These are phyloP conservation scores for Blastobotrys buckinghamii DNA, from an alignment of 1,139 yeast species.

Conservation along the genomic window DNA sequence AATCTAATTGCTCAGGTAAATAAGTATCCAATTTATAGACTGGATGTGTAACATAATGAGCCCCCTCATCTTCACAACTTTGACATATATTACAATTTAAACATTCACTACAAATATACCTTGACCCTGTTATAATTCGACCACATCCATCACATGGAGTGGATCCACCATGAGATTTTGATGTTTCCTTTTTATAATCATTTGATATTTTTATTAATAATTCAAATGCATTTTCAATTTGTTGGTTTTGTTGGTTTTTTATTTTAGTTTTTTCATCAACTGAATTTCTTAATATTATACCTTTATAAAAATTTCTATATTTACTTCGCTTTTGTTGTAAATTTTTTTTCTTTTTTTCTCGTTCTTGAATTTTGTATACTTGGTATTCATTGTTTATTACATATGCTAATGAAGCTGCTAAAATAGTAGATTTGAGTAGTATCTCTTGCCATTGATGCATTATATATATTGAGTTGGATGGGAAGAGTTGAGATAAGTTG, in stretches of 20 bases:
- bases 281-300: not conserved
- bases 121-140: slow-evolving; percentile 13
- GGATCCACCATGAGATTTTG: slow-evolving; percentile 9
- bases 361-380: no score
- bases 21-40: slow-evolving; percentile 19
- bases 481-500: no score
- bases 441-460: no score
- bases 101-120: slow-evolving; percentile 21
- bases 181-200: slow-evolving; percentile 7
- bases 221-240: slow-evolving; percentile 7
- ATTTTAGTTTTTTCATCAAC: not conserved
- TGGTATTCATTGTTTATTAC: no score
- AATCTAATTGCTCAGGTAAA: slow-evolving; percentile 10
- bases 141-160: not conserved
- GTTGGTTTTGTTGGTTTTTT: not conserved
- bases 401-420: no score
- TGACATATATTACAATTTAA: slow-evolving; percentile 16
- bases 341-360: no score
- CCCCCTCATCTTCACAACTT: slow-evolving; percentile 19
- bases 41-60: slow-evolving; percentile 17
- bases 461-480: no score
- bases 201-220: slow-evolving; percentile 11
- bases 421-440: no score
- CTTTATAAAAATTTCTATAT: not conserved
- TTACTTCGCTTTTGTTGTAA: not conserved